These are phyloP conservation scores for Eucalyptus globulus DNA, from an alignment of 345 rosid species.

Conservation along the genomic window DNA sequence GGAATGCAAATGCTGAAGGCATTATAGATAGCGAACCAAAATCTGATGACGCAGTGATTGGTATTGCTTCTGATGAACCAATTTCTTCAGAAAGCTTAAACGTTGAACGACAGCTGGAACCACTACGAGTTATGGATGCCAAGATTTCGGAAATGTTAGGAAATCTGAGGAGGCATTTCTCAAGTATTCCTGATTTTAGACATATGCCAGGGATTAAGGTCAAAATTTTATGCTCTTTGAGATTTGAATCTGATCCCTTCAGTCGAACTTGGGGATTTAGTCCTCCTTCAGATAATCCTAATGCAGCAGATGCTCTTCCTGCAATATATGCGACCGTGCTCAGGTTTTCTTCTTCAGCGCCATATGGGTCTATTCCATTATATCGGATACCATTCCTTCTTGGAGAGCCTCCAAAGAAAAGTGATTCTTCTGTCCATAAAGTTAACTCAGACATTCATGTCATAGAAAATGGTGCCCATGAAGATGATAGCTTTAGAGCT, in stretches of 20 bases:
- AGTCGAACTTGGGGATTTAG: slow-evolving; percentile 33
- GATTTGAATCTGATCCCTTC: slow-evolving; percentile 71
- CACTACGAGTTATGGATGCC: slow-evolving; percentile 82
- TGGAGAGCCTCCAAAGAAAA: slow-evolving; percentile 43
- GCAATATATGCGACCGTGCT: slow-evolving; percentile 84
- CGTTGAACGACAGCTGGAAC: slow-evolving; percentile 23
- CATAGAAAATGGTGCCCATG: slow-evolving; percentile 23
- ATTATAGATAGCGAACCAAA: slow-evolving; percentile 28
- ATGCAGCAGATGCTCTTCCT: slow-evolving; percentile 44
- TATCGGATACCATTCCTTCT: slow-evolving; percentile 80
- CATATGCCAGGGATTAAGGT: slow-evolving; percentile 70
- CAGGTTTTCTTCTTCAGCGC: slow-evolving; percentile 79
- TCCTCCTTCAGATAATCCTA: slow-evolving; percentile 23
- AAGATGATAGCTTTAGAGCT: slow-evolving; percentile 47
- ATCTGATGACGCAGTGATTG: slow-evolving; percentile 28
- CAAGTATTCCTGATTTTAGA: slow-evolving; percentile 78
- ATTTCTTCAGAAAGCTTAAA: slow-evolving; percentile 26
- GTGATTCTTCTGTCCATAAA: slow-evolving; percentile 6
- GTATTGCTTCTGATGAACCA: slow-evolving; percentile 17
- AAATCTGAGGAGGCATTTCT: slow-evolving; percentile 70
- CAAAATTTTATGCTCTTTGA: slow-evolving; percentile 56
- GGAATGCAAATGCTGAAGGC: slow-evolving; percentile 28
- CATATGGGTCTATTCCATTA: slow-evolving; percentile 71
- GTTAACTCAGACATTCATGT: slow-evolving; percentile 37
- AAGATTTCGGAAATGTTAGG: slow-evolving; percentile 59